A percentile compares a stretch with the other conserved stretches of the same genome.
Evolutionary conservation across 257 asterid species (phyloP).

Genomic region (Phtheirospermum japonicum): DNA sequence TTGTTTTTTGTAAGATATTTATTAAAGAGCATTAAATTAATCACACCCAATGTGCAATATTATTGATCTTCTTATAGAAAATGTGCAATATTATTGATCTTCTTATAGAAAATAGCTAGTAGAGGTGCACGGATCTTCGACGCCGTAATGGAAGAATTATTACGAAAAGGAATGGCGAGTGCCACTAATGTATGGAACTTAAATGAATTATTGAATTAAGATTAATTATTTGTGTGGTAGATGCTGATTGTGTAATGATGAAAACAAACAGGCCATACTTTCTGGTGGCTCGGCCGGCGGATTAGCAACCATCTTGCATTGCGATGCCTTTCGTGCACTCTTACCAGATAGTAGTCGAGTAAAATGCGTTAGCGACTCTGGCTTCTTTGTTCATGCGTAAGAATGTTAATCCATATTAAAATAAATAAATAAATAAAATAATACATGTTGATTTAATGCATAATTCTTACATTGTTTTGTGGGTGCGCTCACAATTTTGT

Average conservation of each 20-base stretch:
- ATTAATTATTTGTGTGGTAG: no score
- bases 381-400: background rate
- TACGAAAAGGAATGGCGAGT: conserved; percentile 29
- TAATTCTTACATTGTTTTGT: no score
- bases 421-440: no score
- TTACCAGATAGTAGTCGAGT: background rate
- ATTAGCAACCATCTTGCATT: background rate
- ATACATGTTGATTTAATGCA: no score
- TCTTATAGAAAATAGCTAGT: background rate
- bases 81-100: no score
- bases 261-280: background rate
- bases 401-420: no score
- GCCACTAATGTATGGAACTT: no score
- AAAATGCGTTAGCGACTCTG: background rate
- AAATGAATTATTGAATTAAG: no score
- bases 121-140: conserved; percentile 25
- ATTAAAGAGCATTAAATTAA: no score
- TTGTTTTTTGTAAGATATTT: no score
- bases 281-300: background rate
- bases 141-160: conserved; percentile 12
- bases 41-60: no score
- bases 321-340: background rate
- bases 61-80: background rate
- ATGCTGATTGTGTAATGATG: background rate
- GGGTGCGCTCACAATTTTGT: no score